Evolutionary conservation across 164 flowering plant species (phyloP).

Genomic region (Umbilicus rupestris): DNA sequence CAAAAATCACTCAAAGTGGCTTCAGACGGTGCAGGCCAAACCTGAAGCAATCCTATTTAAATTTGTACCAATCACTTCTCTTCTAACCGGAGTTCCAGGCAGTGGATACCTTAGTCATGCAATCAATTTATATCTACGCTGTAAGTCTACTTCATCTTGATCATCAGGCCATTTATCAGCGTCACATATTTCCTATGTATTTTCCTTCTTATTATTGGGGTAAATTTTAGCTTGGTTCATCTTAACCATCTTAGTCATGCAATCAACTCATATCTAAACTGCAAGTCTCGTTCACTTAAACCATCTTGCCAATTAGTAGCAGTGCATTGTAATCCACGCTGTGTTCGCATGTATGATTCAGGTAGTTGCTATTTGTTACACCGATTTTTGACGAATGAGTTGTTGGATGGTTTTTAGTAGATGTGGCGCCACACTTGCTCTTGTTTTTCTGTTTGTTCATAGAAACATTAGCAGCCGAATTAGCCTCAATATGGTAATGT

Average conservation of each 20-base stretch:
- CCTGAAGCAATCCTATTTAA: constrained; percentile 75
- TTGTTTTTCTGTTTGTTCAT: not conserved
- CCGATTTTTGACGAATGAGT: not conserved
- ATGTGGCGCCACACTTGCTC: not conserved
- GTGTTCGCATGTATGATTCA: not conserved
- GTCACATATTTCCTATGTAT: not conserved
- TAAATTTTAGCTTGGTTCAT: not conserved
- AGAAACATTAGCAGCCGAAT: not conserved
- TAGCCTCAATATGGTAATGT: too few species aligned
- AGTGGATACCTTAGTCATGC: constrained; percentile 96
- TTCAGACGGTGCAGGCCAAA: constrained; percentile 58
- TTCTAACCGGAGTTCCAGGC: constrained; percentile 75
- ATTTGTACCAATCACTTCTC: constrained; percentile 84
- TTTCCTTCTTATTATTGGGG: not conserved
- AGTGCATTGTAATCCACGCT: not conserved
- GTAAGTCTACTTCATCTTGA: constrained; percentile 33
- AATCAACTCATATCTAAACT: not conserved
- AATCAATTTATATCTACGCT: constrained; percentile 76
- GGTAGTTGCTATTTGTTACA: not conserved
- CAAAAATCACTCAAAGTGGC: constrained; percentile 63
- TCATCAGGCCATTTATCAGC: not conserved
- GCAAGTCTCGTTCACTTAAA: not conserved
- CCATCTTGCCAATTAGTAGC: not conserved
- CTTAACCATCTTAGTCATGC: not conserved
- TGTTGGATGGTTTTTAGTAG: not conserved